Percentiles rank a stretch among this genome's conserved stretches.
phyloP scores from a whole-genome alignment of 306 rosid species.

The Astragalus glycyphyllos region DNA sequence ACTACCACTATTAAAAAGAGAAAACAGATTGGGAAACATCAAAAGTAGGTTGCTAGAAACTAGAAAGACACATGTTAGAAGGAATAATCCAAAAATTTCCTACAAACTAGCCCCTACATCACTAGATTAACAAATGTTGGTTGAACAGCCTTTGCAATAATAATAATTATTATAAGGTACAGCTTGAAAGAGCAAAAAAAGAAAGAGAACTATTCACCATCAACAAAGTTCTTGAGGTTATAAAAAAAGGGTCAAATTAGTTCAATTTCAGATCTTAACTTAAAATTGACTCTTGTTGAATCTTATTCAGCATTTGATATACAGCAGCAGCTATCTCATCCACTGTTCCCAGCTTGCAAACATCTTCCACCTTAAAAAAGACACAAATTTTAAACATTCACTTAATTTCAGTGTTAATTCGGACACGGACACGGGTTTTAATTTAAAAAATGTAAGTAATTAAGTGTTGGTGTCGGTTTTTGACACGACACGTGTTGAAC shows the following conservation, averaged over 20 bases:
- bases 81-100: constrained; percentile 46
- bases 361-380: constrained; percentile 76
- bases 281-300: constrained; percentile 72
- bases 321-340: constrained; percentile 89
- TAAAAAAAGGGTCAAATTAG: constrained; percentile 31
- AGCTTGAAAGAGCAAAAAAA: constrained; percentile 34
- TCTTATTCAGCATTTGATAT: constrained; percentile 70
- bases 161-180: constrained; percentile 64
- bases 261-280: constrained; percentile 39
- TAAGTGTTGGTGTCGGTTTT: too few species aligned
- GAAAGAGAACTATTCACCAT: constrained; percentile 37
- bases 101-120: constrained; percentile 47
- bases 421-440: too few species aligned
- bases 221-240: constrained; percentile 19
- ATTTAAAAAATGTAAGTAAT: too few species aligned
- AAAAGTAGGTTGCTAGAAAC: constrained; percentile 40
- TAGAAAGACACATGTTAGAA: constrained; percentile 31
- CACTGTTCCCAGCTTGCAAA: constrained; percentile 78
- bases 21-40: background rate
- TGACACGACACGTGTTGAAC: too few species aligned
- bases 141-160: constrained; percentile 50
- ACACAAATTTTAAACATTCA: constrained; percentile 3
- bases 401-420: background rate
- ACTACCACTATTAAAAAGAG: constrained; percentile 29
- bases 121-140: constrained; percentile 40